Conservation (phyloP, 106 monocot genomes). For the Dioscorea dumetorum region DNA sequence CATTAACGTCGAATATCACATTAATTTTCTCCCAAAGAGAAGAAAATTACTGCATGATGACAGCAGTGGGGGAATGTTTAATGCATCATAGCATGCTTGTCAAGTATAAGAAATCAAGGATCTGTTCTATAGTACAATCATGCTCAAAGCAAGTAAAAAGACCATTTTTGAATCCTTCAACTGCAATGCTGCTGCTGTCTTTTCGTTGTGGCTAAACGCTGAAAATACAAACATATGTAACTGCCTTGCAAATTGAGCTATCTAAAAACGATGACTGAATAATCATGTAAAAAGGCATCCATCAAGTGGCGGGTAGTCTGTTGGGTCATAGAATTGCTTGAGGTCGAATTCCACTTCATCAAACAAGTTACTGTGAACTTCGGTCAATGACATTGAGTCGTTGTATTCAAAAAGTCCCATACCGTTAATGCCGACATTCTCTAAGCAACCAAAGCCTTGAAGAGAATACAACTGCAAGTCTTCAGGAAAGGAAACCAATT, state of each 20-base stretch:
- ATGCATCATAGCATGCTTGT: neutral
- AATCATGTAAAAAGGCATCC: slow-evolving; percentile 53
- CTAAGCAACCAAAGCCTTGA: slow-evolving; percentile 45
- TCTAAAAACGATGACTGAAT: neutral
- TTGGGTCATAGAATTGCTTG: slow-evolving; percentile 41
- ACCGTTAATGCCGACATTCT: slow-evolving; percentile 39
- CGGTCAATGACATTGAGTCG: slow-evolving; percentile 13
- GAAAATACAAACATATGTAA: neutral
- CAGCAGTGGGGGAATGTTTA: too few species aligned
- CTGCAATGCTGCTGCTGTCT: neutral
- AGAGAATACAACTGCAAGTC: slow-evolving; percentile 36
- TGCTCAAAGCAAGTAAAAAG: neutral
- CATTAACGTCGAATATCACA: too few species aligned
- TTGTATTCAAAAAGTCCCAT: slow-evolving; percentile 39
- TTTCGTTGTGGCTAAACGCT: neutral
- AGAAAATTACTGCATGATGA: too few species aligned
- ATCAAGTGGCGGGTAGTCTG: slow-evolving; percentile 42
- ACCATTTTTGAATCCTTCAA: neutral
- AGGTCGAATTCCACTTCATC: slow-evolving; percentile 41
- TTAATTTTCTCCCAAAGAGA: too few species aligned
- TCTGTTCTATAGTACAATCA: neutral
- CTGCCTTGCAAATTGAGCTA: neutral
- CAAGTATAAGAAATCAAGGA: neutral
- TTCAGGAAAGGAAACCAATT: slow-evolving; percentile 40
- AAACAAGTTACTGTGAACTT: slow-evolving; percentile 41